Conservation (phyloP, 371 early-diverging fungal genomes). For the Coemansia sp. region DNA sequence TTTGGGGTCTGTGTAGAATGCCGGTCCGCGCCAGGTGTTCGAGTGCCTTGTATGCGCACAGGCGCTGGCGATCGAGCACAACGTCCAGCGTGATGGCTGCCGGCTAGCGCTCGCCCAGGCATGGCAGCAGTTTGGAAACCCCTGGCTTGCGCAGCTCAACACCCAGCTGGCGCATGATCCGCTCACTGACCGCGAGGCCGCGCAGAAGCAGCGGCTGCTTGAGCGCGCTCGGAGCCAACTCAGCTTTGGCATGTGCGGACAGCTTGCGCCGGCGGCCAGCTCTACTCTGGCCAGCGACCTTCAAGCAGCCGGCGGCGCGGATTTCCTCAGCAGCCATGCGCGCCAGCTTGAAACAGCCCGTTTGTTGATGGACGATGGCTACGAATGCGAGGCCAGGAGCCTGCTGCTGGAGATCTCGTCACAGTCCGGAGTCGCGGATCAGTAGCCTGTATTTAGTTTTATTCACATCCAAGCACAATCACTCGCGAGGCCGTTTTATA, state of each 20-base stretch:
- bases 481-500: conserved; percentile 38
- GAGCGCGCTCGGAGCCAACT: background rate
- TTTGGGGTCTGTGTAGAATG: background rate
- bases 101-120: conserved; percentile 18
- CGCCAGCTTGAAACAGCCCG: conserved; percentile 6
- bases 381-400: conserved; percentile 11
- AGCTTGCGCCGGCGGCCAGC: background rate
- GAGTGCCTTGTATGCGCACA: conserved; percentile 11
- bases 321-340: background rate
- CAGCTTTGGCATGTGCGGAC: conserved; percentile 5
- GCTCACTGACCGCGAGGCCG: conserved; percentile 16
- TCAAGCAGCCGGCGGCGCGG: background rate
- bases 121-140: conserved; percentile 15
- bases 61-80: conserved; percentile 25
- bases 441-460: background rate
- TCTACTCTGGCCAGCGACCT: background rate
- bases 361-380: conserved; percentile 7
- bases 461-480: background rate
- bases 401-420: conserved; percentile 4
- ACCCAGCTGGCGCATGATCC: conserved; percentile 5
- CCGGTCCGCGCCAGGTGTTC: conserved; percentile 8
- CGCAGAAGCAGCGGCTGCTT: conserved; percentile 7
- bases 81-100: conserved; percentile 15
- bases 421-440: no score
- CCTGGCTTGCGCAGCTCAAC: conserved; percentile 7